Evolutionary conservation across 768 basidiomycete species (phyloP).

Genomic region (Tylopilus felleus): DNA sequence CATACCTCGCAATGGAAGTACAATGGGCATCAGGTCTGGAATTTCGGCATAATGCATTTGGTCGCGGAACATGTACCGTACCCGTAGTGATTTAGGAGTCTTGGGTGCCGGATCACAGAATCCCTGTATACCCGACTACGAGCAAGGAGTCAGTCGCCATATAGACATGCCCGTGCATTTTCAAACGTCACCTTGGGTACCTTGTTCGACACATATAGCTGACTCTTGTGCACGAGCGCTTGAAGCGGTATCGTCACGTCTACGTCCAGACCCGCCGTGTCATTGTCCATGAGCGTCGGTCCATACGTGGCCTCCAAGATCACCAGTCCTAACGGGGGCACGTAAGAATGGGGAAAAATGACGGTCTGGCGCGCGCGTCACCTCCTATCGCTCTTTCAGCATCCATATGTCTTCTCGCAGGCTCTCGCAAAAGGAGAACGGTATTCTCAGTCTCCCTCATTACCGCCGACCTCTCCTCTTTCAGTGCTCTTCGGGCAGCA

Average conservation of each 20-base stretch:
- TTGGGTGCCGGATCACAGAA: constrained; percentile 84
- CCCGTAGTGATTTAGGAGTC: constrained; percentile 61
- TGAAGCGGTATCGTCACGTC: constrained; percentile 83
- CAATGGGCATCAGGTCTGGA: constrained; percentile 62
- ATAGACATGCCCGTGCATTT: not conserved
- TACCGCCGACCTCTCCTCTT: constrained; percentile 62
- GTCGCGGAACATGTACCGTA: constrained; percentile 76
- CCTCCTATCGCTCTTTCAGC: constrained; percentile 68
- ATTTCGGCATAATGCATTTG: constrained; percentile 75
- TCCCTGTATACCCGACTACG: constrained; percentile 72
- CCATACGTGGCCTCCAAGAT: constrained; percentile 76
- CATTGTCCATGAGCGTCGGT: constrained; percentile 46
- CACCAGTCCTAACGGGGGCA: constrained; percentile 56
- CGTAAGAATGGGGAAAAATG: constrained; percentile 13
- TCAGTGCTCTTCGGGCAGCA: constrained; percentile 55
- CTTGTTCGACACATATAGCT: constrained; percentile 73
- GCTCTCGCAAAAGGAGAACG: constrained; percentile 59
- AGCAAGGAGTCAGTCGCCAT: constrained; percentile 5
- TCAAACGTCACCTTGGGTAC: constrained; percentile 58
- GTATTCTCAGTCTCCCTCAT: constrained; percentile 64
- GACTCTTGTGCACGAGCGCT: constrained; percentile 74
- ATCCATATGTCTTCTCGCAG: constrained; percentile 59
- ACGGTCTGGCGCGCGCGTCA: constrained; percentile 28
- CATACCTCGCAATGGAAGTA: constrained; percentile 75
- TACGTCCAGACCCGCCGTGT: constrained; percentile 52